Percentiles rank a stretch among this genome's conserved stretches.
These are phyloP conservation scores for Mortierella antarctica DNA, from an alignment of 192 early-diverging fungal genomes.

Conservation along the genomic window DNA sequence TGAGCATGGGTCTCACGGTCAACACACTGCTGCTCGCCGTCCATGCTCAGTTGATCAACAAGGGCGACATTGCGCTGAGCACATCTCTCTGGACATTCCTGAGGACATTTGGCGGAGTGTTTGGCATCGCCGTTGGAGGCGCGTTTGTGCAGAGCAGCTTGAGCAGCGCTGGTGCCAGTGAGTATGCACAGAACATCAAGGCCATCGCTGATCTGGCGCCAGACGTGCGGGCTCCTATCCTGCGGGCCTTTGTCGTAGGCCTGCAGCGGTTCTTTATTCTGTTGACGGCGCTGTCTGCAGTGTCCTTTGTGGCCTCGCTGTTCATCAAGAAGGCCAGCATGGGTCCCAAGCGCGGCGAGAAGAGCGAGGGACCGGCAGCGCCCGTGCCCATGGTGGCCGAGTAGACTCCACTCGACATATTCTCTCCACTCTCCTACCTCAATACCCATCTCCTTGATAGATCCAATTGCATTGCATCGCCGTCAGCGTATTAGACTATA, in stretches of 20 bases:
- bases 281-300: slow-evolving; percentile 58
- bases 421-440: no score
- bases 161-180: slow-evolving; percentile 22
- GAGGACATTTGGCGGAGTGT: slow-evolving; percentile 56
- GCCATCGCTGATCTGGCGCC: slow-evolving; percentile 37
- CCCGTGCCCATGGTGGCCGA: slow-evolving; percentile 16
- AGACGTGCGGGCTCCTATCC: slow-evolving; percentile 51
- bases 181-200: slow-evolving; percentile 43
- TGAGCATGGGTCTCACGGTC: slow-evolving; percentile 42
- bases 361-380: not conserved
- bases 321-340: slow-evolving; percentile 56
- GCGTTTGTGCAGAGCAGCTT: slow-evolving; percentile 58
- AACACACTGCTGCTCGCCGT: slow-evolving; percentile 36
- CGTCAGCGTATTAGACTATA: no score
- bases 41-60: slow-evolving; percentile 44
- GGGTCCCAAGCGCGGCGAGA: slow-evolving; percentile 23
- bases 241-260: slow-evolving; percentile 64
- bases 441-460: no score
- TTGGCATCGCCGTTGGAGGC: slow-evolving; percentile 73
- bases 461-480: no score
- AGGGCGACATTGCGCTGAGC: slow-evolving; percentile 36
- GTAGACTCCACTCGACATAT: not conserved
- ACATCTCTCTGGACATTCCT: slow-evolving; percentile 58
- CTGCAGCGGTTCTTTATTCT: slow-evolving; percentile 66
- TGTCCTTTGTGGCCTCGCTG: slow-evolving; percentile 60